Conservation (phyloP, 768 basidiomycete genomes). For the Leccinum subtestaceum region DNA sequence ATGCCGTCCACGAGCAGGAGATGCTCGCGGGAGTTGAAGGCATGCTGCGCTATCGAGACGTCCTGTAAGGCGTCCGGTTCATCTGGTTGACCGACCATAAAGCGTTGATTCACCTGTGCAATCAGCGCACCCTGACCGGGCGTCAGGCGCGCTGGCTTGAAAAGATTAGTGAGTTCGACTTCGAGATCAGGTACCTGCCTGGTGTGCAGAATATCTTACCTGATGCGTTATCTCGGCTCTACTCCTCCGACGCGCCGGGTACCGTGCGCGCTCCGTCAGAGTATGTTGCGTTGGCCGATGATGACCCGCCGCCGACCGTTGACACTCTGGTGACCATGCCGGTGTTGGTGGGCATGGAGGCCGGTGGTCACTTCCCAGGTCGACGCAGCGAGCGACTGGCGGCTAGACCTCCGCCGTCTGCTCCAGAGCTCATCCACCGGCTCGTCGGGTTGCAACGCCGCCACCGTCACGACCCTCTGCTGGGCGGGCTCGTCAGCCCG, state of each 20-base stretch:
- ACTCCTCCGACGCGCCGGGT: not conserved
- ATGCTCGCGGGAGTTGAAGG: constrained; percentile 37
- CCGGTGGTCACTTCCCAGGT: too few species aligned
- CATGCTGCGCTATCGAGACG: constrained; percentile 27
- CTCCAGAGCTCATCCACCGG: too few species aligned
- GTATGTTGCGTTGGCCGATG: too few species aligned
- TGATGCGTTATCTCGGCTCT: constrained; percentile 23
- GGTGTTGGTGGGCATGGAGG: too few species aligned
- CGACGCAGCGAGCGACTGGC: too few species aligned
- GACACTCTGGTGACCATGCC: too few species aligned
- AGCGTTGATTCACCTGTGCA: constrained; percentile 26
- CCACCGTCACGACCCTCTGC: too few species aligned
- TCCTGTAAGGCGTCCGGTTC: constrained; percentile 32
- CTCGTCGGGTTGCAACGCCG: too few species aligned
- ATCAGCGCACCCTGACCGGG: constrained; percentile 32
- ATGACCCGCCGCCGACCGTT: too few species aligned
- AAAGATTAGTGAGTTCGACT: constrained; percentile 29
- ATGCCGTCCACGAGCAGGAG: constrained; percentile 11
- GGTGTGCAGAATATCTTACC: constrained; percentile 25
- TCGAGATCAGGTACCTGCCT: constrained; percentile 27
- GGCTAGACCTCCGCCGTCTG: too few species aligned
- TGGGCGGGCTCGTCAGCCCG: too few species aligned
- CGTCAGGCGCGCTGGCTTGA: constrained; percentile 39
- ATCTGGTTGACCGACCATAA: constrained; percentile 30
- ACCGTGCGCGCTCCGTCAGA: not conserved